Conservation (phyloP, 768 basidiomycete genomes). For the Rhodosporidiobolus sp. region DNA sequence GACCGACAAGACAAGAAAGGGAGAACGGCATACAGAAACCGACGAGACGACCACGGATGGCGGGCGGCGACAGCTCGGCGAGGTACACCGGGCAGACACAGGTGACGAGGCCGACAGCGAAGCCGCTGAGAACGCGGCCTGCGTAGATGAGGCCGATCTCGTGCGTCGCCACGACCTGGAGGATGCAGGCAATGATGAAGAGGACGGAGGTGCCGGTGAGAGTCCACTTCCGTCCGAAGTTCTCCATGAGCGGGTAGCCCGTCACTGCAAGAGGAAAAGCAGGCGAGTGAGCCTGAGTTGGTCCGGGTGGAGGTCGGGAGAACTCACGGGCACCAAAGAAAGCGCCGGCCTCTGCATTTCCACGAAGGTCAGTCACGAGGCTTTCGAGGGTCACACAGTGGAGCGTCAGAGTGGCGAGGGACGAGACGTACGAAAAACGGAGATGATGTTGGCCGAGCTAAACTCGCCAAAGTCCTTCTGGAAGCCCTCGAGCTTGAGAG, state of each 20-base stretch:
- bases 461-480: constrained; percentile 52
- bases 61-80: constrained; percentile 40
- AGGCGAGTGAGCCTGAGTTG: no score
- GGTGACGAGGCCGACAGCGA: constrained; percentile 43
- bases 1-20: not conserved
- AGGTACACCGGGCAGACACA: constrained; percentile 39
- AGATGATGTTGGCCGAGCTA: constrained; percentile 42
- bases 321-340: constrained; percentile 26
- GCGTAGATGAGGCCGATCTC: constrained; percentile 43
- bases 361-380: no score
- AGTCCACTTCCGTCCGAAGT: constrained; percentile 31
- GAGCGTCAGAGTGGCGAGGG: no score
- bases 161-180: constrained; percentile 19
- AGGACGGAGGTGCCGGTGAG: constrained; percentile 22
- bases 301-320: no score
- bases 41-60: constrained; percentile 44
- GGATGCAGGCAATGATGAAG: constrained; percentile 24
- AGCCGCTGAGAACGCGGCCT: constrained; percentile 37
- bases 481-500: constrained; percentile 52
- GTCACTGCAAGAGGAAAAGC: not conserved
- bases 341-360: constrained; percentile 39
- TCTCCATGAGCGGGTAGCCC: constrained; percentile 26
- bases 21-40: constrained; percentile 30
- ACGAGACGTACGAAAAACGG: no score
- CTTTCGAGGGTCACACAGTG: no score